Percentiles rank a stretch among this genome's conserved stretches.
Evolutionary conservation across 768 basidiomycete species (phyloP).

Genomic region (Hygrocybe coccinea): DNA sequence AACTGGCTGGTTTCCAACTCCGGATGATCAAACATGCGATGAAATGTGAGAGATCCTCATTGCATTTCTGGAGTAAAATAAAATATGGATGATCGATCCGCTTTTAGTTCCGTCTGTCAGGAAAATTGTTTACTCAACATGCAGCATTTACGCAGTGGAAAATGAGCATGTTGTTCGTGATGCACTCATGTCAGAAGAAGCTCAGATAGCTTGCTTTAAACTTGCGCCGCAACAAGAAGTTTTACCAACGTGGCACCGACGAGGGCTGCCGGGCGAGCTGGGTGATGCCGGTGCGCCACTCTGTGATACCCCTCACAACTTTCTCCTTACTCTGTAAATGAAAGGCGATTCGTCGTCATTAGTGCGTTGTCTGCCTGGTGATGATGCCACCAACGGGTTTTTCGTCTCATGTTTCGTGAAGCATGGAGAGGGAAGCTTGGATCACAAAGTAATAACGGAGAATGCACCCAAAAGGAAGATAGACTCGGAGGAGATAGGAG

Average conservation of each 20-base stretch:
- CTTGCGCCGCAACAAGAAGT: conserved; percentile 66
- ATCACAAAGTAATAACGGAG: conserved; percentile 21
- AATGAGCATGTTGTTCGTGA: conserved; percentile 87
- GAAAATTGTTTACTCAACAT: conserved; percentile 96
- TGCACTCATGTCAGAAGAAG: conserved; percentile 70
- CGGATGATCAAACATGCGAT: conserved; percentile 92
- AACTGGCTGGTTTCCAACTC: conserved; percentile 84
- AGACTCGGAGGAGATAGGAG: conserved; percentile 20
- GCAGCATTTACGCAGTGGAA: conserved; percentile 85
- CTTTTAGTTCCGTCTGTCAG: conserved; percentile 64
- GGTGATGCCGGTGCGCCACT: conserved; percentile 42
- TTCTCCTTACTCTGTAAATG: background rate
- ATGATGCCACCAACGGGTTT: conserved; percentile 92
- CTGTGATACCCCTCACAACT: background rate
- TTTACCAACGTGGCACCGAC: conserved; percentile 75
- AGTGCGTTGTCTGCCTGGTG: conserved; percentile 70
- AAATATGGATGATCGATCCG: background rate
- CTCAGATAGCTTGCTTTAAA: conserved; percentile 50
- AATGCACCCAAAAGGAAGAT: conserved; percentile 15
- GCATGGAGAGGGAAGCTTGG: conserved; percentile 4
- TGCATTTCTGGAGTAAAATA: conserved; percentile 4
- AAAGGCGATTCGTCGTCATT: conserved; percentile 55
- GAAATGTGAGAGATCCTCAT: conserved; percentile 60
- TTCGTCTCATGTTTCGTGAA: conserved; percentile 91
- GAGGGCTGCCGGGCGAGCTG: conserved; percentile 69